These are phyloP conservation scores for Solanum hybrid DNA, from an alignment of 305 asterid genomes.

Conservation along the genomic window DNA sequence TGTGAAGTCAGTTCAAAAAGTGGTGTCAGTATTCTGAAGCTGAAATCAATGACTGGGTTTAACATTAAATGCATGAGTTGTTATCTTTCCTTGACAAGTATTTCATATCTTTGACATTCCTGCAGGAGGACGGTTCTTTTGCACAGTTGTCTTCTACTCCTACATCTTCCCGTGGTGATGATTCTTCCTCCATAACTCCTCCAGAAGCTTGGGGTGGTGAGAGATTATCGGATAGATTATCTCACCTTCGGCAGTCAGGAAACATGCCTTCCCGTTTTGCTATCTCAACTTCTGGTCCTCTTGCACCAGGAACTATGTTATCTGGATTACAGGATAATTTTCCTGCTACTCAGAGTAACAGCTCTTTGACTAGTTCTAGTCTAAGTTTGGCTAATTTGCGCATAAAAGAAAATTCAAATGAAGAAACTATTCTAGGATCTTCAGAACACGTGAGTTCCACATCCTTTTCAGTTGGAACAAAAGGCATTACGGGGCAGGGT, in stretches of 20 bases:
- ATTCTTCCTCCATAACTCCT: conserved; percentile 70
- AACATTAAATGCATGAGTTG: not conserved
- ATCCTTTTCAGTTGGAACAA: conserved; percentile 36
- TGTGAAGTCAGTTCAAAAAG: not conserved
- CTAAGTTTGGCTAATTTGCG: conserved; percentile 41
- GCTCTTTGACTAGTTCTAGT: conserved; percentile 38
- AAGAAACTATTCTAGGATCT: conserved; percentile 40
- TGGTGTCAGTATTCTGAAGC: not conserved
- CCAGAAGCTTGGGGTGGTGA: conserved; percentile 97
- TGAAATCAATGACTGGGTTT: not conserved
- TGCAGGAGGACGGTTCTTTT: conserved; percentile 59
- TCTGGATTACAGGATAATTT: conserved; percentile 58
- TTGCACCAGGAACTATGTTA: conserved; percentile 43
- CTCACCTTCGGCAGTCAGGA: conserved; percentile 52
- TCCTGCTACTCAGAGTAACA: conserved; percentile 38
- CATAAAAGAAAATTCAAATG: conserved; percentile 39
- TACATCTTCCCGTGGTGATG: conserved; percentile 36
- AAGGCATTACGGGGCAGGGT: conserved; percentile 31
- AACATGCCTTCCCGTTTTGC: conserved; percentile 65
- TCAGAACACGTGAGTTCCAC: conserved; percentile 31
- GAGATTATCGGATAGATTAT: conserved; percentile 55
- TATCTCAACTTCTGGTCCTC: conserved; percentile 40
- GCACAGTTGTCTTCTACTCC: conserved; percentile 50
- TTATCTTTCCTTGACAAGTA: not conserved
- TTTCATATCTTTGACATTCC: conserved; percentile 8